Base-by-base conservation (phyloP, 2,329 filamentous ascomycete genomes). In the Diaporthe sp. region DNA sequence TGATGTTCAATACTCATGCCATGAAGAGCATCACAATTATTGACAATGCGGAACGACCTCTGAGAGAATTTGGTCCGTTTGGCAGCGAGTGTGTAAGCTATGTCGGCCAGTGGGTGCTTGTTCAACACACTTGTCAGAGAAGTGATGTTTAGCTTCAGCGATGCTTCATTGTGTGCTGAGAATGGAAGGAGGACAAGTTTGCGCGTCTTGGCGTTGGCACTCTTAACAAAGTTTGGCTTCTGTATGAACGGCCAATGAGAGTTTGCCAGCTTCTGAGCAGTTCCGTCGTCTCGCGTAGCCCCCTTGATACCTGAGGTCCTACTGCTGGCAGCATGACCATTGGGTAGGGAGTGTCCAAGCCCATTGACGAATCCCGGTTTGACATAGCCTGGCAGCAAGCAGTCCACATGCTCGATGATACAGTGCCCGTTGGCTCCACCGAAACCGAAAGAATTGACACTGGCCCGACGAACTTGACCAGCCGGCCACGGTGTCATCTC, bases 391-490 rank as follows among this genome's bases (percentile, higher is more conserved):
- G 54, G 54, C 4, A 57, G 7, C 6, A 10, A 35, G 30, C 12
- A 22, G 28, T 57, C 8, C 1, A 57, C 54, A n/a, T 57, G 54
- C 7, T 67, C 61, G 17, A 67, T 47, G 10, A 67, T 25, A 10
- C 9, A n/a, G 22, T 67, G 61, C 9, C 13, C 61, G 15, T 61
- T 84, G 1, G 82, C 72, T 2, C 83, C 83, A 0, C 82, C 84
- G 4, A 84, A 77, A 0, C 83, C 83, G 68, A 83, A 84, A 1
- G 77, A 80, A 52, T 82, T 85, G 5, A 85, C 73, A 7, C 78
- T 80, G 2, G 79, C 79, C 35, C 79, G 60, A 28, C 80, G 77
- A 3, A 75, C 45, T 9, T 76, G 71, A 19, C 74, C 76, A 6
- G 67, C 4, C 0, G 61, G 61, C 42, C 42, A 67, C 4, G 17